Base-by-base conservation (phyloP, 2,329 filamentous ascomycete species). In the Colletotrichum echinochloae region DNA sequence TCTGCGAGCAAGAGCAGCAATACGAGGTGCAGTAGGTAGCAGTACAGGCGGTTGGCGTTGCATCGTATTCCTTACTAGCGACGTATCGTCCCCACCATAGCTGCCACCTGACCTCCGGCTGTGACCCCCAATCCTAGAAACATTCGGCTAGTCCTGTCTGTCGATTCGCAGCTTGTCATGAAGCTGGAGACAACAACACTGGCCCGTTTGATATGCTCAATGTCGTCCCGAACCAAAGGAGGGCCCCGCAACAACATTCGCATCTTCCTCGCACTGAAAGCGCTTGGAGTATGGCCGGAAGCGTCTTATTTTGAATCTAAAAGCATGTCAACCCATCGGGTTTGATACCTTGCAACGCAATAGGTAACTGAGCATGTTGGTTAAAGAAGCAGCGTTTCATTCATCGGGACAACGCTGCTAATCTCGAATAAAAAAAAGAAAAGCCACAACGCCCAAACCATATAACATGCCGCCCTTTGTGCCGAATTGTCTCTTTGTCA, bases 11-110 rank as follows among this genome's bases (percentile, higher is more conserved):
- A 41, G 18, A 66, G 56, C n/a, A 44, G 41, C 12, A 70, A 70
- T 70, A 70, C 67, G 67, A 70, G 67, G 57, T 67, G 67, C 44
- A 59, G 44, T 54, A 67, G 63, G 44, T 54, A 67, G 63, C 20
- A 52, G 35, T 30, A 20, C 18, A 56, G 33, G 57, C 67, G 67
- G 57, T 57, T 67, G 64, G 64, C 26, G 51, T 67, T 70, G 64
- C 64, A 70, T 67, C 64, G 39, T 46, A 62, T 33, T 51, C 37
- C 28, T 44, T 66, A 35, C 63, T 51, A 52, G 52, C 56, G 44
- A 57, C 57, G 55, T 57, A 35, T 26, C 55, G 49, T 11, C 60
- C 37, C 56, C 56, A 37, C 57, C 54, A 57, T 23, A 35, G 28
- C 63, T 66, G 48, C 51, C 28, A 44, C 49, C 49, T 33, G 56